phyloP scores from a whole-genome alignment of 495 filamentous ascomycete genomes.

The Hyaloscypha finlandica region DNA sequence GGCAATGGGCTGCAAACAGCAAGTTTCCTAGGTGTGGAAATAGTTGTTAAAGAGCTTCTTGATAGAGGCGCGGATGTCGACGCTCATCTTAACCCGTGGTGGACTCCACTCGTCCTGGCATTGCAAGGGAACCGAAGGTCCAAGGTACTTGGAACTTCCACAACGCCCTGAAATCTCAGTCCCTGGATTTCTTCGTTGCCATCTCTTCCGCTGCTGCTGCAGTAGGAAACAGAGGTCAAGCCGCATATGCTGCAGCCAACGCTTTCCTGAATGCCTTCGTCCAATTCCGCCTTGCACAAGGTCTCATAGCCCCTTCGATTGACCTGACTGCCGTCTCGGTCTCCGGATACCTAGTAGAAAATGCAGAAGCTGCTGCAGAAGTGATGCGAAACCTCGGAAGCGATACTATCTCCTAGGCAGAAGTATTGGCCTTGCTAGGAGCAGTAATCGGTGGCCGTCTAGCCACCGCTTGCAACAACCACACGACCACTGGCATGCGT shows the following conservation, averaged over 20 bases:
- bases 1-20: neutral
- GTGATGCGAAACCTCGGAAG: slow-evolving; percentile 50
- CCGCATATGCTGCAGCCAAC: slow-evolving; percentile 66
- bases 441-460: slow-evolving; percentile 46
- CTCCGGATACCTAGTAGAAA: slow-evolving; percentile 36
- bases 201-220: slow-evolving; percentile 63
- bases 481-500: slow-evolving; percentile 54
- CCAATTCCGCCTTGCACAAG: slow-evolving; percentile 46
- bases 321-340: slow-evolving; percentile 51
- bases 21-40: neutral
- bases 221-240: slow-evolving; percentile 62
- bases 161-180: slow-evolving; percentile 39
- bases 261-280: slow-evolving; percentile 59
- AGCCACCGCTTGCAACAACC: slow-evolving; percentile 43
- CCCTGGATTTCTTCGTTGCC: slow-evolving; percentile 67
- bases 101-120: neutral
- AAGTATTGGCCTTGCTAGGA: slow-evolving; percentile 49
- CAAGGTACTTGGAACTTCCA: slow-evolving; percentile 61
- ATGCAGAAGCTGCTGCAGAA: slow-evolving; percentile 44
- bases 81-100: neutral
- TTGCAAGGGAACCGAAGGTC: slow-evolving; percentile 47
- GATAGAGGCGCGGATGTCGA: neutral
- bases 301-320: slow-evolving; percentile 52
- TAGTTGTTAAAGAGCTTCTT: neutral
- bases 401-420: slow-evolving; percentile 53